Percentiles rank a stretch among this genome's conserved stretches.
These are phyloP conservation scores for Leccinum pellstonianum DNA, from an alignment of 768 basidiomycete species.

Conservation along the genomic window DNA sequence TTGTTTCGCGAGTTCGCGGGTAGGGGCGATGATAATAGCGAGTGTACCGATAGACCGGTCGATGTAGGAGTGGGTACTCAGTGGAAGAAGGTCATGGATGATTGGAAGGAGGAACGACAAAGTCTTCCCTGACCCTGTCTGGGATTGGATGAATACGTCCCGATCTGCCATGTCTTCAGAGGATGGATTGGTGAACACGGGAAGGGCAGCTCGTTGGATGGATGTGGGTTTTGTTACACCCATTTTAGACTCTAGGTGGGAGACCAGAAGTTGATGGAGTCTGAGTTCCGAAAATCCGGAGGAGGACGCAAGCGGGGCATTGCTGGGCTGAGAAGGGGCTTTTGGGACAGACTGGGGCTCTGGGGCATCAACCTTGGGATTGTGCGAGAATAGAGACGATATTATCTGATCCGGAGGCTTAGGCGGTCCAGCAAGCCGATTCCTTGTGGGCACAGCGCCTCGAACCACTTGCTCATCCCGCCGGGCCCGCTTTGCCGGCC, in stretches of 20 bases:
- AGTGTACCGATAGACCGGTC: conserved; percentile 94
- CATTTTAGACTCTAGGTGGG: conserved; percentile 81
- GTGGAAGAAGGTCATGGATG: conserved; percentile 88
- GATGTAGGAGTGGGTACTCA: conserved; percentile 88
- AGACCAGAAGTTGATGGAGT: conserved; percentile 73
- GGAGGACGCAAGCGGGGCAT: conserved; percentile 74
- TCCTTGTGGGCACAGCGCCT: conserved; percentile 15
- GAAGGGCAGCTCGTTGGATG: conserved; percentile 75
- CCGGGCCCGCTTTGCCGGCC: conserved; percentile 50
- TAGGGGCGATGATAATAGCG: conserved; percentile 92
- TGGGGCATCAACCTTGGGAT: conserved; percentile 63
- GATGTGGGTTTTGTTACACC: conserved; percentile 82
- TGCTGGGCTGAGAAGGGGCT: conserved; percentile 56
- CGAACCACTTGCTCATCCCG: conserved; percentile 22
- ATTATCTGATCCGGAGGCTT: conserved; percentile 60
- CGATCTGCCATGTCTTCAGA: conserved; percentile 43
- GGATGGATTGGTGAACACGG: conserved; percentile 53
- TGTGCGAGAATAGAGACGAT: conserved; percentile 86
- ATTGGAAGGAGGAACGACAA: conserved; percentile 92
- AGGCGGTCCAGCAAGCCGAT: conserved; percentile 23
- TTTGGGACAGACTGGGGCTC: conserved; percentile 25
- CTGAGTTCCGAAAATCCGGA: conserved; percentile 83
- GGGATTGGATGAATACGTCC: conserved; percentile 92
- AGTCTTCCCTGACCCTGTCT: conserved; percentile 97
- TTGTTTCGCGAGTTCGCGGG: conserved; percentile 94